phyloP scores from a whole-genome alignment of 805 yeast species.

The Lipomyces yamanashiensis region DNA sequence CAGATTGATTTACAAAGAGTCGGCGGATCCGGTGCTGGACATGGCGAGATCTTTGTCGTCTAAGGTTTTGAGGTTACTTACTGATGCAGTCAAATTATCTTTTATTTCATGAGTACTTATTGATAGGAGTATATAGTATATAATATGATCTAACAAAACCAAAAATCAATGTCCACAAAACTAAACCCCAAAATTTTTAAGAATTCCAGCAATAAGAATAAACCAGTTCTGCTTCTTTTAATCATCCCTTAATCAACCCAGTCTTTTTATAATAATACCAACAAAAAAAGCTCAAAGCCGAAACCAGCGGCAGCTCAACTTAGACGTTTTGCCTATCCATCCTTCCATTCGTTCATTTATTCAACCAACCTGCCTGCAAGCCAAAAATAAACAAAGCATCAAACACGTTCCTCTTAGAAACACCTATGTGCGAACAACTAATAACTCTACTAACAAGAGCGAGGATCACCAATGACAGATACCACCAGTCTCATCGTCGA shows the following conservation, averaged over 20 bases:
- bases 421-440: neutral
- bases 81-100: too few relatives aligned
- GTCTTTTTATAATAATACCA: neutral
- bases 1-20: slow-evolving; percentile 27
- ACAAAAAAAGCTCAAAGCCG: too few relatives aligned
- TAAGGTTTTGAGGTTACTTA: neutral
- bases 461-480: slow-evolving; percentile 34
- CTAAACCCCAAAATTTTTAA: neutral
- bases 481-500: slow-evolving; percentile 35
- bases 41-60: slow-evolving; percentile 30
- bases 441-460: neutral
- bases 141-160: neutral
- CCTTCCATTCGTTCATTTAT: neutral
- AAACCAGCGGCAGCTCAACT: neutral
- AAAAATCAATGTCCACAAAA: neutral
- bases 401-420: neutral
- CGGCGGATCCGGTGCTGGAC: slow-evolving; percentile 29
- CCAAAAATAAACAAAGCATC: neutral
- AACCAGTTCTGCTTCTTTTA: too few relatives aligned
- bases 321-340: neutral
- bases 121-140: too few relatives aligned
- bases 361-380: slow-evolving; percentile 4
- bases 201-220: too few relatives aligned
- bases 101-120: too few relatives aligned
- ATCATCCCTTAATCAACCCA: neutral